phyloP scores from a whole-genome alignment of 805 yeast genomes.

The Yamadazyma philogaea region DNA sequence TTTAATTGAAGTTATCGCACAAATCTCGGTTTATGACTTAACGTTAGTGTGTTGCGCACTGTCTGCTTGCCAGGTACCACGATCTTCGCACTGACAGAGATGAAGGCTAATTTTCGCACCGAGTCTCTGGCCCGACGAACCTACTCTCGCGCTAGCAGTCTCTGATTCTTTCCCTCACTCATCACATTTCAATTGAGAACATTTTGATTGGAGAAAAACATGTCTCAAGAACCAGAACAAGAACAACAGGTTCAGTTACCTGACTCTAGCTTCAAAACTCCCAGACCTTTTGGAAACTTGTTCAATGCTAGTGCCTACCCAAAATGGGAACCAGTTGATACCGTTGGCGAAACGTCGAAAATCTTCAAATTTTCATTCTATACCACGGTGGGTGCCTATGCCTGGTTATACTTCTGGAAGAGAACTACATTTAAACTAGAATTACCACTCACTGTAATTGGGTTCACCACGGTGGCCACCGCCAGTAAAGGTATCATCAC shows the following conservation, averaged over 20 bases:
- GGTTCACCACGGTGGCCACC: constrained; percentile 50
- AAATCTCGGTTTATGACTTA: not conserved
- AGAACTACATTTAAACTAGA: constrained; percentile 41
- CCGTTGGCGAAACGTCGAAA: constrained; percentile 47
- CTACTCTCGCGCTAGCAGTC: no score
- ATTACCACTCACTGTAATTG: constrained; percentile 37
- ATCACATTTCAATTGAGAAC: constrained; percentile 1
- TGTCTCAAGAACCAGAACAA: constrained; percentile 3
- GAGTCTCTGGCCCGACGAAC: no score
- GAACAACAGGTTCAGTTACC: constrained; percentile 19
- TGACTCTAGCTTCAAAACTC: constrained; percentile 40
- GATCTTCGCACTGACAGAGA: no score
- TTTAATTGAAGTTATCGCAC: not conserved
- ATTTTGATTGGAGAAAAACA: constrained; percentile 8
- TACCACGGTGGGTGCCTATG: constrained; percentile 49
- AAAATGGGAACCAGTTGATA: constrained; percentile 53
- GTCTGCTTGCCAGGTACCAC: no score
- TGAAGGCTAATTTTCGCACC: no score
- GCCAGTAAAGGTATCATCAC: constrained; percentile 48
- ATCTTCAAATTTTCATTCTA: constrained; percentile 46
- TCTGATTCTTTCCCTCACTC: no score
- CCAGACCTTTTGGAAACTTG: constrained; percentile 40
- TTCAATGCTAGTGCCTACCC: constrained; percentile 41
- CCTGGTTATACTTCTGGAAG: constrained; percentile 43
- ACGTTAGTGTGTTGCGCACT: no score